Base-by-base conservation (phyloP, 192 early-diverging fungal genomes). In the Coemansia sp. region DNA sequence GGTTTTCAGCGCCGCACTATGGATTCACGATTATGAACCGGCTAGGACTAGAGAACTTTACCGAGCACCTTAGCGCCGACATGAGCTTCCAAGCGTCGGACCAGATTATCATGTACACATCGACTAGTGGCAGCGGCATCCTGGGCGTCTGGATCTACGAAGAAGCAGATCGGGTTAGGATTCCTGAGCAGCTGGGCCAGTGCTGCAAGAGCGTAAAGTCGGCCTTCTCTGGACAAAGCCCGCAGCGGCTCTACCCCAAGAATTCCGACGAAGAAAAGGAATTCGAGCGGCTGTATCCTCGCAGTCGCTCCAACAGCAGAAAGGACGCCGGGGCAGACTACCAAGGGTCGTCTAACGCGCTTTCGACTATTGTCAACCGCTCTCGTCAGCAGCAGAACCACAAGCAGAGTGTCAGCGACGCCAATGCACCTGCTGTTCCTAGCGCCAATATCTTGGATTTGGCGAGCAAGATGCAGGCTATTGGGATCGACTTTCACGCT, bases 21-120 rank as follows among this genome's bases (percentile, higher is more conserved):
- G 90, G 91, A 15, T 84, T 98, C 65, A 90, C 89, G 42, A 89
- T 98, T 42, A 87, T 98, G 84, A 98, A 98, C 79, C 87, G 96
- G 36, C 81, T 95, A 4, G 86, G 88, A 5, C 79, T 93, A 20
- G 93, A 96, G 32, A 96, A 96, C 83, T 86, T 92, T 56, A 86
- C 82, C 57, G 85, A 89, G 46, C 77, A 85, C 32, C 72, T 98
- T 38, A 84, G 70, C 14, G 81, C 85, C 1, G 88, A 89, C 38
- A 88, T 95, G 83, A 88, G 90, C 43, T 86, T 96, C 63, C 88
- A 95, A 68, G 63, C 91, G n/a, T 86, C 89, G 37, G 86, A 88
- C 15, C 90, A 96, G 70, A 95, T 93, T 67, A 89, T 95, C 40
- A 98, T 98, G 51, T 98, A 94, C 71, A 85, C 86, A 41, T 76